A percentile compares a stretch with the other conserved stretches of the same genome.
These are phyloP conservation scores for Gomphus bonarii DNA, from an alignment of 1,284 basidiomycete species.

Conservation along the genomic window DNA sequence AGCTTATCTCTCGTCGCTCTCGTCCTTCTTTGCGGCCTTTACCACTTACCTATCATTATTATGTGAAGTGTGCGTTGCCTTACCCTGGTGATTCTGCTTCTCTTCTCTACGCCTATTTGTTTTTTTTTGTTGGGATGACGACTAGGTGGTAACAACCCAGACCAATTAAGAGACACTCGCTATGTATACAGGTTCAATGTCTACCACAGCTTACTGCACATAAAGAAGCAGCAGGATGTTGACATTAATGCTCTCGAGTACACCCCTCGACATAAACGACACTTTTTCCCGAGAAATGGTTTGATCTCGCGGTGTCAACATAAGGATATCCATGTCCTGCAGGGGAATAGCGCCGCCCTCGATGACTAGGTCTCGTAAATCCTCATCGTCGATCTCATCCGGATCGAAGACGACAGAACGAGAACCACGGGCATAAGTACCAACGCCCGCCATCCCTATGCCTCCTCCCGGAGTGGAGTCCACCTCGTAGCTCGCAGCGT, in stretches of 20 bases:
- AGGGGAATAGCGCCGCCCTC: constrained; percentile 58
- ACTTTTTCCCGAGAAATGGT: constrained; percentile 55
- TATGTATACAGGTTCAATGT: background rate
- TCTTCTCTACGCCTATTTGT: background rate
- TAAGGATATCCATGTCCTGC: constrained; percentile 47
- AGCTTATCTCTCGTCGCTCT: background rate
- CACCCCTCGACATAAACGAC: constrained; percentile 52
- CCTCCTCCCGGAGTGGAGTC: constrained; percentile 19
- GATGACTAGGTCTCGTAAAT: constrained; percentile 45
- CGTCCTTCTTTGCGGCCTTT: background rate
- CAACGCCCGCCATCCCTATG: constrained; percentile 5
- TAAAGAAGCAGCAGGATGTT: constrained; percentile 61
- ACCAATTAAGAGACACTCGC: background rate
- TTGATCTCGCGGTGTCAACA: constrained; percentile 42
- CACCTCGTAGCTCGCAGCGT: constrained; percentile 27
- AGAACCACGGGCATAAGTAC: background rate
- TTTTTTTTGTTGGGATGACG: background rate
- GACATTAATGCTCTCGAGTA: constrained; percentile 61
- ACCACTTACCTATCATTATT: background rate
- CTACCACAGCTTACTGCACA: constrained; percentile 15
- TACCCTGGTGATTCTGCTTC: background rate
- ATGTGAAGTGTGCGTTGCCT: background rate
- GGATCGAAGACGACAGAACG: constrained; percentile 16
- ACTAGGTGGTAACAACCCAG: background rate
- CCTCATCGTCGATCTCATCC: constrained; percentile 34